Evolutionary conservation across 805 yeast species (phyloP), one percentile per base, ranked within the genome.

Genomic region (Lachancea kluyveri): DNA sequence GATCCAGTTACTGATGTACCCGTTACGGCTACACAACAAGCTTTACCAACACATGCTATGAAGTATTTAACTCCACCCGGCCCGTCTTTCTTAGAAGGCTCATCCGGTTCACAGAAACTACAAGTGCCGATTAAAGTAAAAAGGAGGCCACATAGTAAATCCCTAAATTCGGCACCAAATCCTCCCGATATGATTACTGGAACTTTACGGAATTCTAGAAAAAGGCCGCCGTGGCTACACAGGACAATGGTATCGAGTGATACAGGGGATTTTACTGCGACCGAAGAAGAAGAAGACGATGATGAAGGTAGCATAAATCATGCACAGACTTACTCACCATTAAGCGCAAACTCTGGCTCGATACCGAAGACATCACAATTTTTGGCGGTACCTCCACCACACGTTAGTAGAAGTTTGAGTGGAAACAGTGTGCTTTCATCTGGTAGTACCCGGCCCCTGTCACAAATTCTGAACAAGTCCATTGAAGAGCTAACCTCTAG

Each of bases 121-220:
- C n/a, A n/a, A n/a, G 24, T 39, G 8, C 45, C 44, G 24, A n/a
- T n/a, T n/a, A n/a, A n/a, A n/a, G n/a, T 35, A 33, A 32, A 38
- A 19, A 35, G 43, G 22, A 50, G 61, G 29, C 59, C 57, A 5
- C 56, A 56, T 31, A 53, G 59, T 4, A 46, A 42, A 32, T 56
- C 61, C 4, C 42, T 56, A 22, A 57, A 58, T 23, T 48, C 57
- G 7, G 51, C 47, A 6, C 48, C 46, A 6, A 39, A 41, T 8
- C 58, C 61, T 15, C 52, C 59, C 3, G 61, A 56, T 40, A 48
- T 53, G 10, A 52, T 54, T 18, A 30, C 54, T 8, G 51, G 53
- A 26, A 47, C 38, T 26, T 44, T 42, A 23, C 45, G 57, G 28
- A 37, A 44, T 13, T 43, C 54, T 4, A 45, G 46, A 10, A 36